These are phyloP conservation scores for Gautieria morchelliformis DNA, from an alignment of 768 basidiomycete species.

Conservation along the genomic window DNA sequence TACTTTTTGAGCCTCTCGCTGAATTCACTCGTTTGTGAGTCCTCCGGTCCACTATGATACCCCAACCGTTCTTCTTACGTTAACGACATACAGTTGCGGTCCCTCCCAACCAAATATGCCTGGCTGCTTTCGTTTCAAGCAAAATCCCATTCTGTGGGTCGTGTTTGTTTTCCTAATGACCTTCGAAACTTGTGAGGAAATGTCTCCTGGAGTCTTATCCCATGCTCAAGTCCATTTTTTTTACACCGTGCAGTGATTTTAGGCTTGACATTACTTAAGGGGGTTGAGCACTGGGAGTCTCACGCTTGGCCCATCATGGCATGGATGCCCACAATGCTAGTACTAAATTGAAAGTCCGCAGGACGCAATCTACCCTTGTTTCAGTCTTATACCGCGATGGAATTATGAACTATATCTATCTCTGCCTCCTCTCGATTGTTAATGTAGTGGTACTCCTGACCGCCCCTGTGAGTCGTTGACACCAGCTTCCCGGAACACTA, in stretches of 20 bases:
- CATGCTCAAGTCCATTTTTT: too few relatives aligned
- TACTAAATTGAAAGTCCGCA: too few relatives aligned
- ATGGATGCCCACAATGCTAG: too few relatives aligned
- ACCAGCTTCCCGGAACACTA: too few relatives aligned
- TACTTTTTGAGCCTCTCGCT: neutral
- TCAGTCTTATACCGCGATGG: neutral
- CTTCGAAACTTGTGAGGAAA: neutral
- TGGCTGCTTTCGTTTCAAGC: slow-evolving; percentile 10
- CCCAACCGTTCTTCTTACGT: neutral
- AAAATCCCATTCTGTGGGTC: slow-evolving; percentile 12
- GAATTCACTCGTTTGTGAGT: neutral
- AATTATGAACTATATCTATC: slow-evolving; percentile 1
- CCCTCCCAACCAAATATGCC: slow-evolving; percentile 9
- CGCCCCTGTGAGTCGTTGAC: neutral
- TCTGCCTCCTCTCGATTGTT: neutral
- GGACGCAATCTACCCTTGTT: neutral
- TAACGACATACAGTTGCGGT: slow-evolving; percentile 5
- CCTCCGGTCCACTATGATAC: too few relatives aligned
- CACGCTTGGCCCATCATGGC: too few relatives aligned
- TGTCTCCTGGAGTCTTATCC: too few relatives aligned
- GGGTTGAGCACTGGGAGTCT: neutral
- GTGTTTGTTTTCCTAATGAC: slow-evolving; percentile 10
- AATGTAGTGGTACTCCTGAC: slow-evolving; percentile 4
- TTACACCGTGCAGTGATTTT: neutral
- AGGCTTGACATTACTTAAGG: neutral